Evolutionary conservation across 805 yeast genomes (phyloP), one percentile per base, ranked within the genome.

Genomic region (Ogataea henricii): DNA sequence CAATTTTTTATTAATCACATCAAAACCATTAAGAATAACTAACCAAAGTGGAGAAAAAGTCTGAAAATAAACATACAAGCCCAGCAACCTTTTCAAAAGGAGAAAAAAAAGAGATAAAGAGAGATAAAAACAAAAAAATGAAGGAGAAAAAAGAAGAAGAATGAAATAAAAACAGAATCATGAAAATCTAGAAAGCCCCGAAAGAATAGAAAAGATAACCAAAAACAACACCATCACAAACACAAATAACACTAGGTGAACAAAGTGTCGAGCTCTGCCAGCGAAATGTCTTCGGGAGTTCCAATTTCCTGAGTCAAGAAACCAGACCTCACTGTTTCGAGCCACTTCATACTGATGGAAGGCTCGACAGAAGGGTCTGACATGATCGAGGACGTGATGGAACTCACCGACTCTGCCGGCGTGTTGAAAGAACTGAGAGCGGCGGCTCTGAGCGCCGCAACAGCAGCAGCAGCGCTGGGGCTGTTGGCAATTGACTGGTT

Each of bases 241-340:
- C 7, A 17, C 12, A 13, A 34, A 7, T 6, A 7, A 32, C 17
- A 41, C 53, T 48, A 59, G 29, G 65, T 58, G 55, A 80, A 79
- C 59, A 80, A 63, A 36, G 72, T 69, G 54, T 81, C 86, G 43
- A 81, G 62, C 54, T 87, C 95, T 39, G 87, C 85, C 59, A 86
- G 72, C 21, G 89, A 81, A 22, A 83, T 74, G 55, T 85, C 86
- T 67, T 87, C 96, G 6, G 96, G 96, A 30, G 86, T 74, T 27
- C 81, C 85, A 56, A 87, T 86, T 52, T 87, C 92, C 62, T 85
- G 87, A 43, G 85, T 77, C 62, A 87, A 72, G 64, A 87, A 87
- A 8, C 95, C 95, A 18, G 85, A 79, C 59, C 89, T 75, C 38
- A 87, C 83, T 30, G 86, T 85, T 62, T 82, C 79, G 47, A 83